Conservation (phyloP, 805 yeast species). For the Ogataea paraovalis region DNA sequence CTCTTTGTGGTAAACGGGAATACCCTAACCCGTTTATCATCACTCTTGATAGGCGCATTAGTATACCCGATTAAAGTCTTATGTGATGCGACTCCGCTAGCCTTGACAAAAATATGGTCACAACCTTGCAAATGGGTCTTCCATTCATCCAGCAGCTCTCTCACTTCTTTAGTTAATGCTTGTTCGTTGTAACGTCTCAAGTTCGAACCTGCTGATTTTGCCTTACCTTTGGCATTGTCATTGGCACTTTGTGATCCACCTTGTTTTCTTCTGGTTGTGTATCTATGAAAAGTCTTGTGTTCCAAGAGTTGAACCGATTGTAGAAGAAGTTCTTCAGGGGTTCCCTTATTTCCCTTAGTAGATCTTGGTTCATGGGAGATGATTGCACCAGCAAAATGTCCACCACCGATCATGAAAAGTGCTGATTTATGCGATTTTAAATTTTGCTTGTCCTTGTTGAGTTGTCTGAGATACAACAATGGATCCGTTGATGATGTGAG, state of each 20-base stretch:
- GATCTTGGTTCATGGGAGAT: conserved; percentile 63
- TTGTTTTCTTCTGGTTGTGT: conserved; percentile 94
- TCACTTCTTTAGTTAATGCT: conserved; percentile 74
- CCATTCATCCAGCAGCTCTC: conserved; percentile 67
- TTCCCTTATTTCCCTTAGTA: conserved; percentile 52
- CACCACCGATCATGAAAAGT: conserved; percentile 92
- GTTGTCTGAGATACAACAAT: conserved; percentile 36
- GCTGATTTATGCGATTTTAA: conserved; percentile 51
- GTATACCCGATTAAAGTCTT: conserved; percentile 65
- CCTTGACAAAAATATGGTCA: conserved; percentile 70
- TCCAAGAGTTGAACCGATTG: conserved; percentile 64
- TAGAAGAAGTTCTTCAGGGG: conserved; percentile 46
- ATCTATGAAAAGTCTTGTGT: conserved; percentile 88
- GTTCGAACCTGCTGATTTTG: conserved; percentile 92
- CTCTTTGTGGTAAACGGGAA: conserved; percentile 90
- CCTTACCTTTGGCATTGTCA: conserved; percentile 91
- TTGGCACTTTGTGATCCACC: conserved; percentile 95
- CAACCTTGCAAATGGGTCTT: conserved; percentile 53
- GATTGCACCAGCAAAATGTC: conserved; percentile 96
- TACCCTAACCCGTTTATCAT: conserved; percentile 59
- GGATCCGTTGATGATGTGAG: conserved; percentile 43
- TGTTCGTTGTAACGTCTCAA: conserved; percentile 87
- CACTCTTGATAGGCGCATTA: conserved; percentile 45
- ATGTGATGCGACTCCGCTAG: conserved; percentile 68
- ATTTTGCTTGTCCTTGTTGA: conserved; percentile 14